Evolutionary conservation across 1,139 yeast species (phyloP).

Genomic region (Protomyces pachydermus): DNA sequence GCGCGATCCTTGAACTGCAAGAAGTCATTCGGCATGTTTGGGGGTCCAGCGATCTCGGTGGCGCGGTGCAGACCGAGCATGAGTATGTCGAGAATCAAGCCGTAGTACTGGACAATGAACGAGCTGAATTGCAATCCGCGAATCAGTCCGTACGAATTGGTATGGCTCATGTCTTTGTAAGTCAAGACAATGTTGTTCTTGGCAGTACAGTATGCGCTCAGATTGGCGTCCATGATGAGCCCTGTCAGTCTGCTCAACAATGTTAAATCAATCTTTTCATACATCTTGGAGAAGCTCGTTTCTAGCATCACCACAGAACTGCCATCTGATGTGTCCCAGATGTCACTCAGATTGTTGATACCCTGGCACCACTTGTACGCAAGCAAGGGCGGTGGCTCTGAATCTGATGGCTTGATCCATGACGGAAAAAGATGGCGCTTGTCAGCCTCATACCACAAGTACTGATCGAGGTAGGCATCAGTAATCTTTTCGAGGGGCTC

Average conservation of each 20-base stretch:
- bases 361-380: constrained; percentile 96
- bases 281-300: constrained; percentile 60
- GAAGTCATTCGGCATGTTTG: constrained; percentile 64
- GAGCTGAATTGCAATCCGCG: constrained; percentile 89
- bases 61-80: constrained; percentile 86
- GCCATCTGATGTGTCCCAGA: constrained; percentile 75
- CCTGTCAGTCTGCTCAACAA: constrained; percentile 74
- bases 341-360: constrained; percentile 67
- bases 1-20: constrained; percentile 60
- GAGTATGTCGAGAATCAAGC: constrained; percentile 73
- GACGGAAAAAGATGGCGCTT: constrained; percentile 82
- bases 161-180: constrained; percentile 92
- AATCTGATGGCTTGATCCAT: constrained; percentile 94
- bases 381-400: constrained; percentile 85
- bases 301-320: constrained; percentile 82
- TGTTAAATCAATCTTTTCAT: constrained; percentile 85
- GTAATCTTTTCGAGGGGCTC: constrained; percentile 94
- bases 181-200: constrained; percentile 77
- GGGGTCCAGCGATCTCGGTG: constrained; percentile 74
- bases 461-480: constrained; percentile 93
- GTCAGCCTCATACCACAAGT: constrained; percentile 93
- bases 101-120: constrained; percentile 84
- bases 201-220: constrained; percentile 92
- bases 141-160: constrained; percentile 79
- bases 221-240: constrained; percentile 76